Base-by-base conservation (phyloP, 768 basidiomycete genomes). In the Termitomyces sp. region DNA sequence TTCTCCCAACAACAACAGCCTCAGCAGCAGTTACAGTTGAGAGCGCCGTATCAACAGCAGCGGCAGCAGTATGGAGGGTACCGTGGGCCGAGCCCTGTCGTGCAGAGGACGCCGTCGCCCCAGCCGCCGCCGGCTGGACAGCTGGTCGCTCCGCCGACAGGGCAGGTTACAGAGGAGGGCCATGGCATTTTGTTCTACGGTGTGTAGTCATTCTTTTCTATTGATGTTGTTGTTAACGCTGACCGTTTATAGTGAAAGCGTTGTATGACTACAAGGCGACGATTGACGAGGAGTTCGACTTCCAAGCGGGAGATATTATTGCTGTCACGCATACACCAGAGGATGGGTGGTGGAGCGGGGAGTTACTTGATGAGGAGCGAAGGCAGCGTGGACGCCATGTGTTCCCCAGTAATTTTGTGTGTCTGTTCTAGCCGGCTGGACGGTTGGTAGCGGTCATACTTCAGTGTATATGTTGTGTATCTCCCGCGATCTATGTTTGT, bases 261-360 rank as follows among this genome's bases (percentile, higher is more conserved):
- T 73, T 95, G 61, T 96, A 92, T 68, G 90, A 94, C 70, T 95
- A 94, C 65, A 72, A 73, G 0, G 92, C 91, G 16, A 86, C 88
- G 12, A 91, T 89, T 61, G 87, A 90, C 1, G 93, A 95, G 67
- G 96, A 98, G 73, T 98, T 98, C 70, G 90, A 95, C 69, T 98
- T 98, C 84, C 92, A 94, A 68, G 78, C 86, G 22, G 92, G 90
- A 2, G 96, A 98, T 72, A 91, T 97, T 62, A 97, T 98, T 62
- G 95, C 94, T 7, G 95, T 98, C 10, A 95, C 92, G 0, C 81
- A 86, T 22, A 96, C 94, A 6, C 94, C 94, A 5, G 94, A 94
- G 65, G 95, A 97, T 65, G 96, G 96, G 1, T 98, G 96, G 96
- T 98, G 95, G 96, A 90, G 86, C 56, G 96, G 96, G 24, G 87